Evolutionary conservation across 2,329 filamentous ascomycete species (phyloP).

Genomic region (Pseudogymnoascus sp.): DNA sequence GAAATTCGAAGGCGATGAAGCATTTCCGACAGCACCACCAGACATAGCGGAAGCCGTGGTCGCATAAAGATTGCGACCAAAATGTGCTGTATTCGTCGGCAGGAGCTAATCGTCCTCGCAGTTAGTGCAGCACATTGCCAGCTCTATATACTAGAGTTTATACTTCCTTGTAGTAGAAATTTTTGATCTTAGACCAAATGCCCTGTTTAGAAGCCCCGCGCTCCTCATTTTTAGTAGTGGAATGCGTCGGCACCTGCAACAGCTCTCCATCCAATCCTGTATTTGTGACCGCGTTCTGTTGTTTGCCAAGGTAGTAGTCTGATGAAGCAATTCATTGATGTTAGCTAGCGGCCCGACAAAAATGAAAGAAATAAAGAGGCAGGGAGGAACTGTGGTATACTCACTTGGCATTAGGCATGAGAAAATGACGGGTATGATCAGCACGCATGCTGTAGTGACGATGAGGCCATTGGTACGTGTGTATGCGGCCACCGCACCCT

Average conservation of each 20-base stretch:
- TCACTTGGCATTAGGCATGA: conserved; percentile 33
- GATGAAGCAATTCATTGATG: not conserved
- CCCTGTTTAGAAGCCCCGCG: not conserved
- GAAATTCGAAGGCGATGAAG: no score
- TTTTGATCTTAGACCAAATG: not conserved
- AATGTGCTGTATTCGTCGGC: no score
- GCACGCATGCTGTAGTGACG: conserved; percentile 25
- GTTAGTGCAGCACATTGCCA: not conserved
- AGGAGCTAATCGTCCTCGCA: not conserved
- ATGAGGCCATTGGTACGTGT: conserved; percentile 32
- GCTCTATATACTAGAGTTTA: not conserved
- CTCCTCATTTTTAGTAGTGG: not conserved
- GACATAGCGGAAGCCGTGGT: no score
- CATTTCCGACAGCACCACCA: no score
- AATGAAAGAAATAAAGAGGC: not conserved
- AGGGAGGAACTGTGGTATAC: not conserved
- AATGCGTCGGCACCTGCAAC: conserved; percentile 5
- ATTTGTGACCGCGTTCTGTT: conserved; percentile 23
- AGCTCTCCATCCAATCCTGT: conserved; percentile 21
- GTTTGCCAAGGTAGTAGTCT: conserved; percentile 27
- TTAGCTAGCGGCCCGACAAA: not conserved
- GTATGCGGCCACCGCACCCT: conserved; percentile 34
- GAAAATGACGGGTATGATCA: conserved; percentile 30
- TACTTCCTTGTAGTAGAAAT: not conserved
- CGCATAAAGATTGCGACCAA: no score